Conservation (phyloP, 2,329 filamentous ascomycete genomes). For the Microdochium paspali region DNA sequence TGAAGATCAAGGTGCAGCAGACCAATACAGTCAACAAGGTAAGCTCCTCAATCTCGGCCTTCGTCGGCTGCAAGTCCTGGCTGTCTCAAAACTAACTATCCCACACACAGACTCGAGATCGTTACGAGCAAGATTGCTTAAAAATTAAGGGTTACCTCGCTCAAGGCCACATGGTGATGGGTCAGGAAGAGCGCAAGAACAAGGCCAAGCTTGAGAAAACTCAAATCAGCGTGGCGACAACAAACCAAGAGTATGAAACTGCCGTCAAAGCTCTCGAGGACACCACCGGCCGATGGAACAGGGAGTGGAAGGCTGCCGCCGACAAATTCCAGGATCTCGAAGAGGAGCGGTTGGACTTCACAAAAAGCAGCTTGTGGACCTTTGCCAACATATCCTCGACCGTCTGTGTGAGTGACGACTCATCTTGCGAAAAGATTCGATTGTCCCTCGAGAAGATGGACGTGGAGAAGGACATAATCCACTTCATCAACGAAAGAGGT, state of each 20-base stretch:
- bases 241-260: slow-evolving; percentile 87
- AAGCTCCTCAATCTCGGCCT: slow-evolving; percentile 10
- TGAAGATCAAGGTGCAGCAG: slow-evolving; percentile 90
- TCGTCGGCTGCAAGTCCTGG: too few species aligned
- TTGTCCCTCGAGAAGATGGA: slow-evolving; percentile 91
- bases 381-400: slow-evolving; percentile 97
- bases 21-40: slow-evolving; percentile 89
- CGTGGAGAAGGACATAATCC: slow-evolving; percentile 86
- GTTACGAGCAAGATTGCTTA: slow-evolving; percentile 93
- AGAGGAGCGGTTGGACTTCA: slow-evolving; percentile 93
- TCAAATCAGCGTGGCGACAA: slow-evolving; percentile 84
- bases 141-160: slow-evolving; percentile 98
- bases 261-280: slow-evolving; percentile 92
- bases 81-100: slow-evolving; percentile 9
- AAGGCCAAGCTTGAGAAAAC: slow-evolving; percentile 99
- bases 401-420: slow-evolving; percentile 94
- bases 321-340: slow-evolving; percentile 99
- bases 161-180: slow-evolving; percentile 99
- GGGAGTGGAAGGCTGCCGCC: slow-evolving; percentile 95
- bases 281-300: slow-evolving; percentile 91
- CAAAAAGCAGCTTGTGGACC: slow-evolving; percentile 94
- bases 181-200: slow-evolving; percentile 96
- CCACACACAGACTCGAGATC: slow-evolving; percentile 62
- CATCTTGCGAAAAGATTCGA: slow-evolving; percentile 92
- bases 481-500: slow-evolving; percentile 80